These are phyloP conservation scores for Chlorella sp. DNA, from an alignment of 139 green algal species.

Conservation along the genomic window DNA sequence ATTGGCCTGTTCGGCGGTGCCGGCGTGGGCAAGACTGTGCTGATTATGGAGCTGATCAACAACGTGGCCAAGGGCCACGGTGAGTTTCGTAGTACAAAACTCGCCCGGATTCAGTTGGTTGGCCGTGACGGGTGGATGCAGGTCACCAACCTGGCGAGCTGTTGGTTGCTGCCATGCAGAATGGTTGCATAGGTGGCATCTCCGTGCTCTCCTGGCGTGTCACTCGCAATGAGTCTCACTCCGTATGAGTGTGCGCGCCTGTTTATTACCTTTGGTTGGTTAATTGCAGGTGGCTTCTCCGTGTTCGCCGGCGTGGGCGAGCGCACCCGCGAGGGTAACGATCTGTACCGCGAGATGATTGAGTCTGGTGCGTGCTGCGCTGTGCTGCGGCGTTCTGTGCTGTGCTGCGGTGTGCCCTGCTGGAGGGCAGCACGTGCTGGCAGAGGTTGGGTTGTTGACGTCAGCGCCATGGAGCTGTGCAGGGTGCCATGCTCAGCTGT, in stretches of 20 bases:
- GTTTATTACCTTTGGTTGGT: no score
- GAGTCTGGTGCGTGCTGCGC: constrained; percentile 84
- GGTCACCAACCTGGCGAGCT: no score
- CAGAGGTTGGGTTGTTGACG: no score
- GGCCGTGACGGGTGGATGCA: no score
- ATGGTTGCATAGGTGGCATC: constrained; percentile 92
- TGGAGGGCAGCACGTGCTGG: no score
- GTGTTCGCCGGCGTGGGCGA: constrained; percentile 99
- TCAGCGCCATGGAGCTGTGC: no score
- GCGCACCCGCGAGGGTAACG: constrained; percentile 99
- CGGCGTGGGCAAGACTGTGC: constrained; percentile 99
- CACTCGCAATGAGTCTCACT: no score
- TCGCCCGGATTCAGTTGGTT: not conserved
- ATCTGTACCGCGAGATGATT: constrained; percentile 99
- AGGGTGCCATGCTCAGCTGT: no score
- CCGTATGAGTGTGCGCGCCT: no score
- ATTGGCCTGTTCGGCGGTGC: constrained; percentile 99
- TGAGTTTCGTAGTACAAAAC: constrained; percentile 42
- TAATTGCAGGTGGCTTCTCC: constrained; percentile 95
- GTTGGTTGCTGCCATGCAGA: no score
- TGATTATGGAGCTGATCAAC: constrained; percentile 99
- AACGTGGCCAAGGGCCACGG: constrained; percentile 99
- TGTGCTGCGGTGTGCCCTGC: not conserved
- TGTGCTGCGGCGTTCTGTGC: not conserved
- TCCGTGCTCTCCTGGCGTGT: constrained; percentile 99